These are phyloP conservation scores for Venturia effusa DNA, from an alignment of 2,329 filamentous ascomycete genomes.

Conservation along the genomic window DNA sequence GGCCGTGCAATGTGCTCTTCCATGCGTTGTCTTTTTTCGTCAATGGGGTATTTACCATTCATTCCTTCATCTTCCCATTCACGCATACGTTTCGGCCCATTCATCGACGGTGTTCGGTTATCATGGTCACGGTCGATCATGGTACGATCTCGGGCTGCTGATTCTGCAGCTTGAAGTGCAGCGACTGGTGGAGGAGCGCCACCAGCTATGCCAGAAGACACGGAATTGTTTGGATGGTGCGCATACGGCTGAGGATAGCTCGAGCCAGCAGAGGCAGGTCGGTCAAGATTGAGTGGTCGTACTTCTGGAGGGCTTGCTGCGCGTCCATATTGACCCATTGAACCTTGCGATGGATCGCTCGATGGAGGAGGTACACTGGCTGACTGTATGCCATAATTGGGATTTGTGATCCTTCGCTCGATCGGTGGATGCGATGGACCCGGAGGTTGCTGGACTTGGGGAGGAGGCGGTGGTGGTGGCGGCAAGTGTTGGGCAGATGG, in stretches of 20 bases:
- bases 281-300: conserved; percentile 62
- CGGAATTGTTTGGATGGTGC: conserved; percentile 56
- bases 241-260: conserved; percentile 72
- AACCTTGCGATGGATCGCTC: conserved; percentile 39
- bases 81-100: conserved; percentile 70
- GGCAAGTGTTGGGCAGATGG: conserved; percentile 17
- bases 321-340: conserved; percentile 52
- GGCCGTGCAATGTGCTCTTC: conserved; percentile 65
- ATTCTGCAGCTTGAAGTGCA: conserved; percentile 57
- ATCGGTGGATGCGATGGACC: conserved; percentile 37
- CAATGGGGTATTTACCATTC: conserved; percentile 66
- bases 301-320: conserved; percentile 77
- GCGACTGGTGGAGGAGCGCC: conserved; percentile 58
- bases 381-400: conserved; percentile 34
- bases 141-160: conserved; percentile 37
- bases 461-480: conserved; percentile 32
- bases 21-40: conserved; percentile 76
- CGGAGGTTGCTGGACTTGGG: conserved; percentile 29
- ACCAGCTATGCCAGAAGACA: conserved; percentile 51
- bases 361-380: conserved; percentile 36
- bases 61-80: conserved; percentile 77
- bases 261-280: conserved; percentile 83
- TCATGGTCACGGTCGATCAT: conserved; percentile 46
- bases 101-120: conserved; percentile 54
- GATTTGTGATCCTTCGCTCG: conserved; percentile 37